Percentiles rank a stretch among this genome's conserved stretches.
Evolutionary conservation across 345 rosid genomes (phyloP).

Genomic region (Sisymbrium irio): DNA sequence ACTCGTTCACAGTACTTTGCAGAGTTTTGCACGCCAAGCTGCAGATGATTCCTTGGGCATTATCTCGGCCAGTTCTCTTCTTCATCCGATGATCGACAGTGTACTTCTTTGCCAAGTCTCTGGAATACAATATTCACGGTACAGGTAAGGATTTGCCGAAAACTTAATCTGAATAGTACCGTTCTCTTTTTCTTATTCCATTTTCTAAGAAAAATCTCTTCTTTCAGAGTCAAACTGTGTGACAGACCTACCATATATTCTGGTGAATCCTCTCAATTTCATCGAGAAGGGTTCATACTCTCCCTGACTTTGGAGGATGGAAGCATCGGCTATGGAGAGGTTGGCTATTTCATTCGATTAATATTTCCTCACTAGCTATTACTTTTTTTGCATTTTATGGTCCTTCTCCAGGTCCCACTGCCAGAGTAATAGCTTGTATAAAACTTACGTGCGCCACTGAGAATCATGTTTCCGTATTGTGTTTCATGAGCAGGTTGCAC

Average conservation of each 20-base stretch:
- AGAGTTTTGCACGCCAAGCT: constrained; percentile 58
- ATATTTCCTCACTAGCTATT: neutral
- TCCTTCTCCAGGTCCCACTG: constrained; percentile 4
- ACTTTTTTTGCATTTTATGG: neutral
- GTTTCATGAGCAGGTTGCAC: constrained; percentile 72
- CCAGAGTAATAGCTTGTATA: neutral
- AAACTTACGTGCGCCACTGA: constrained; percentile 4
- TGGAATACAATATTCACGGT: constrained; percentile 58
- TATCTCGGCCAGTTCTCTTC: constrained; percentile 42
- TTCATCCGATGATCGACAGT: constrained; percentile 36
- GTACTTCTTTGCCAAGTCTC: constrained; percentile 42
- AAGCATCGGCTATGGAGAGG: constrained; percentile 86
- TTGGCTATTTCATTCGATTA: constrained; percentile 33
- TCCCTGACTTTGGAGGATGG: constrained; percentile 83
- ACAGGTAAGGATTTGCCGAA: constrained; percentile 50
- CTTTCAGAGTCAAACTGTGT: constrained; percentile 63
- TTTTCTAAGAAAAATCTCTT: constrained; percentile 10
- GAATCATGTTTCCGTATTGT: constrained; percentile 19
- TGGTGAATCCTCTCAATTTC: constrained; percentile 37
- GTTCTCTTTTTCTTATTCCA: neutral
- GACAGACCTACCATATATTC: constrained; percentile 66
- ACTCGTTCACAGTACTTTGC: constrained; percentile 50
- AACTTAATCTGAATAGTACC: neutral
- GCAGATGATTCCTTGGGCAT: constrained; percentile 49
- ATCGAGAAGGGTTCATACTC: constrained; percentile 77